Percentiles rank a stretch among this genome's conserved stretches.
Evolutionary conservation across 2,329 filamentous ascomycete genomes (phyloP).

Genomic region (Pseudocercospora fuligena): DNA sequence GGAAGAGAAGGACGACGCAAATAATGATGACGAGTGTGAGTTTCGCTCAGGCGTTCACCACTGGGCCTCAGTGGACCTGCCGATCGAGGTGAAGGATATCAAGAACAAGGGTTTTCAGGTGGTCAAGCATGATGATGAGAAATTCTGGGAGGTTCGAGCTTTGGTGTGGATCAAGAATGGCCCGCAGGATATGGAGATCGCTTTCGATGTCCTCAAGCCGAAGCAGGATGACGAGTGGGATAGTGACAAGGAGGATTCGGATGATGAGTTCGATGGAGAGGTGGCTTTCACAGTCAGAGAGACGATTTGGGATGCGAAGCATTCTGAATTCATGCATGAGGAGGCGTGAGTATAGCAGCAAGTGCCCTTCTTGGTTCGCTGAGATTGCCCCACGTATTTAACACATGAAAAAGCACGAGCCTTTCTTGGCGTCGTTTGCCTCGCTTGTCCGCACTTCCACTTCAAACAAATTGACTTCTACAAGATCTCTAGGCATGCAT

Average conservation of each 20-base stretch:
- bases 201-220: background rate
- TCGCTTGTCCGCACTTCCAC: too few relatives aligned
- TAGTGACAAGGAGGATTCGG: background rate
- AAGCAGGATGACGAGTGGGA: background rate
- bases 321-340: background rate
- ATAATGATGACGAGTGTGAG: background rate
- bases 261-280: background rate
- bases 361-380: too few relatives aligned
- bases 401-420: too few relatives aligned
- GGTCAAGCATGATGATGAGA: background rate
- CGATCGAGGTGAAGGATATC: background rate
- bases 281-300: background rate
- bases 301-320: background rate
- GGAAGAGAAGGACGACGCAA: background rate
- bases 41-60: conserved; percentile 10
- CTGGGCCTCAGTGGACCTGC: conserved; percentile 1
- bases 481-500: too few relatives aligned
- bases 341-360: background rate
- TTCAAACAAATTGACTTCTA: too few relatives aligned
- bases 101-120: background rate
- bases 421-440: too few relatives aligned
- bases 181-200: background rate
- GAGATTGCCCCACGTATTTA: too few relatives aligned
- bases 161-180: background rate
- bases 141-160: background rate